Percentiles rank a stretch among this genome's conserved stretches.
phyloP scores from a whole-genome alignment of 371 early-diverging fungal species.

The Hamiltosporidium tvaerminnensis region DNA sequence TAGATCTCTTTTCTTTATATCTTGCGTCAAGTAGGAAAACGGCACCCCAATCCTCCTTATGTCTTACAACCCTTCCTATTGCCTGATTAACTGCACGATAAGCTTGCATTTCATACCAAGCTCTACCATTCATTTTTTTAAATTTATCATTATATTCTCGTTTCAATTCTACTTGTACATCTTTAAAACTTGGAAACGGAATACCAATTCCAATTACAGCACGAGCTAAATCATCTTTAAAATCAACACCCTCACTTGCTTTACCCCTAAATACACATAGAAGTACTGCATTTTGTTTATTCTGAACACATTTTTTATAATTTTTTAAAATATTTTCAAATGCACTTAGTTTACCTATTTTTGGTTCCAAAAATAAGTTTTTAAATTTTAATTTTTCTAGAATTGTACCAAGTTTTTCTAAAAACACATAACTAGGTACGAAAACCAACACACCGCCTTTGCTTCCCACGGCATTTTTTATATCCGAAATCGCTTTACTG shows the following conservation, averaged over 20 bases:
- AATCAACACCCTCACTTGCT: conserved; percentile 79
- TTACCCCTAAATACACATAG: conserved; percentile 66
- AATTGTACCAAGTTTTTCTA: conserved; percentile 14
- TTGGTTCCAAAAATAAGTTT: neutral
- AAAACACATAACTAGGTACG: conserved; percentile 56
- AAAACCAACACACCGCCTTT: conserved; percentile 57
- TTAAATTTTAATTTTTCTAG: neutral
- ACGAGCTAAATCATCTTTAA: conserved; percentile 66
- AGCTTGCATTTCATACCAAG: conserved; percentile 72
- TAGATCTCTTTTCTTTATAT: conserved; percentile 54
- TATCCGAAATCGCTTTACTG: conserved; percentile 52
- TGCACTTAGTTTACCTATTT: conserved; percentile 30
- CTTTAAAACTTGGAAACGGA: conserved; percentile 62
- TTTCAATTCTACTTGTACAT: conserved; percentile 58
- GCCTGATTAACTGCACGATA: conserved; percentile 79
- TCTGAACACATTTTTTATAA: conserved; percentile 40
- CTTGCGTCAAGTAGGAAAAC: conserved; percentile 61
- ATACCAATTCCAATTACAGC: conserved; percentile 75
- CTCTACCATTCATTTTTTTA: conserved; percentile 53
- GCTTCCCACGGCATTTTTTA: conserved; percentile 21
- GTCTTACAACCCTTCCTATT: conserved; percentile 74
- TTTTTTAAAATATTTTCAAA: conserved; percentile 55
- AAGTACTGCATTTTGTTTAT: conserved; percentile 56
- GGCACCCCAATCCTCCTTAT: conserved; percentile 61
- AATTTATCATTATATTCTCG: conserved; percentile 56